These are phyloP conservation scores for Ceratocystiopsis brevicomis DNA, from an alignment of 2,329 filamentous ascomycete genomes.

Conservation along the genomic window DNA sequence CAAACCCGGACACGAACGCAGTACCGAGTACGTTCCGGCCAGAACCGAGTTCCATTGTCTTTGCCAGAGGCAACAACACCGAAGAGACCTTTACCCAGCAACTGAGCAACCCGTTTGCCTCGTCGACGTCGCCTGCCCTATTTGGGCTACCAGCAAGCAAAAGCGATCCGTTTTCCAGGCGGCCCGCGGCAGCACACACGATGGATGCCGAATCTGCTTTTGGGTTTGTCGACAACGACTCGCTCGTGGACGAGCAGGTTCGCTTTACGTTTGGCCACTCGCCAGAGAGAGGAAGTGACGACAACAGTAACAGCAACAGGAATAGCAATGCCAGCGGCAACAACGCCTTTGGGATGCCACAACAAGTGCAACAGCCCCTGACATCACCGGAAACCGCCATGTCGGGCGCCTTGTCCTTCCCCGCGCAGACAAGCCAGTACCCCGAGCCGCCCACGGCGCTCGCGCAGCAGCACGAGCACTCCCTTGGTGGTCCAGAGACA, in stretches of 20 bases:
- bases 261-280: conserved; percentile 6
- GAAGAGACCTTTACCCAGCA: no score
- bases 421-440: conserved; percentile 4
- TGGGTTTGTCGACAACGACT: conserved; percentile 4
- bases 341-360: not conserved
- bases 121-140: no score
- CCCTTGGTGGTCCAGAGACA: not conserved
- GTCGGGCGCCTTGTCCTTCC: not conserved
- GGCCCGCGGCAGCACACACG: no score
- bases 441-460: conserved; percentile 6
- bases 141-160: no score
- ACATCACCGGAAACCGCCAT: no score
- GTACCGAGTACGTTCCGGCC: no score
- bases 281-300: not conserved
- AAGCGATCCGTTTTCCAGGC: no score
- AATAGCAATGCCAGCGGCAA: not conserved
- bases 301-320: conserved; percentile 1
- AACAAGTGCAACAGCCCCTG: not conserved
- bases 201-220: not conserved
- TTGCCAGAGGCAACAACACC: no score
- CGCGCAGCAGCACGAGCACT: not conserved
- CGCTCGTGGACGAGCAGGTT: conserved; percentile 2
- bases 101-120: no score
- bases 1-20: no score
- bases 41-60: no score